Evolutionary conservation across 148 eudicot genomes (phyloP), one percentile per base, ranked within the genome.

Genomic region (Talinum fruticosum): DNA sequence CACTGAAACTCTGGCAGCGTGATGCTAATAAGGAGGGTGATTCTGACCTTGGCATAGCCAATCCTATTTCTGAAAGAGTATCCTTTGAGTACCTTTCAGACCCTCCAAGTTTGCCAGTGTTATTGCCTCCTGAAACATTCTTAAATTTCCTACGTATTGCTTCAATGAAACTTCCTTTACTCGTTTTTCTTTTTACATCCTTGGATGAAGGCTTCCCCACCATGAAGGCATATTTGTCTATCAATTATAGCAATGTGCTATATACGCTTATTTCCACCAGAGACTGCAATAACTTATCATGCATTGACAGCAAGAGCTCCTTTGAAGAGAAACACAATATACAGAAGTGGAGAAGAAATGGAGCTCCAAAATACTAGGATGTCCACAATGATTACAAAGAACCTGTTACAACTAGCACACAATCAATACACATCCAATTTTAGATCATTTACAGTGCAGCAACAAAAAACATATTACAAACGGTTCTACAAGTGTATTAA

Each of bases 131-230:
- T n/a, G 88, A 86, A 69, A 82, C 84, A 78, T 77, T 80, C 79
- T 66, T 89, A 61, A 93, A 77, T 71, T 87, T 96, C 61, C 91
- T 83, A 14, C 87, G 90, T 47, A 96, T 79, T 69, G 90, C 76
- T 51, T 90, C 97, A 53, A 96, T 78, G 38, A 96, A 82, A 80
- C 90, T 82, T 80, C 88, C 89, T 80, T 83, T 90, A 79, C 80
- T 79, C 72, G 83, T 24, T 82, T 87, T 93, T 90, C 85, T 86
- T 81, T 89, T 91, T 15, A 88, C 84, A 69, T 93, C 93, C 76
- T 91, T 93, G 54, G 92, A 87, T 47, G 94, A 86, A 38, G 92
- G 85, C 85, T 87, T 94, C 89, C 83, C 97, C 91, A 93, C 97
- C 97, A 96, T 47, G 87, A 76, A 82, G 86, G 95, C 99, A 96